Base-by-base conservation (phyloP, 2,329 filamentous ascomycete genomes). In the Polytolypa hystricis region DNA sequence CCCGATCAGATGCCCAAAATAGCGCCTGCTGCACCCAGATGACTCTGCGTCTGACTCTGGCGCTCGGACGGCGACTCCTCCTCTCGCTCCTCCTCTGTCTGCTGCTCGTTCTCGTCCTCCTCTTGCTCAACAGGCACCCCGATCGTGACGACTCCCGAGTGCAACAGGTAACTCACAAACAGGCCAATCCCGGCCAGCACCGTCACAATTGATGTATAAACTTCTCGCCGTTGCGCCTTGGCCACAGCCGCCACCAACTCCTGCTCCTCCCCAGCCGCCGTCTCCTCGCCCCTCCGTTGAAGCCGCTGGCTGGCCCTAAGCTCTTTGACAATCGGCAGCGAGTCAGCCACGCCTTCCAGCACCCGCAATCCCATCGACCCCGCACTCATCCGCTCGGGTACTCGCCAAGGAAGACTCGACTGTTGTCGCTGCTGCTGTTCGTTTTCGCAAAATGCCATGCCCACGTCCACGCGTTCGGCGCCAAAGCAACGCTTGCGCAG, bases 401-500 rank as follows among this genome's bases (percentile, higher is more conserved):
- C 45, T 16, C 49, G 52, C 60, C 60, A 64, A 4, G 60, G 58
- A 17, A 64, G 46, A 11, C 32, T 26, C 8, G 33, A 19, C 53
- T 44, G 3, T 47, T 38, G 10, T 52, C 35, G 11, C 46, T 41
- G 15, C 52, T 42, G 8, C 43, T 34, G 17, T 16, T 15, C 10
- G 4, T 15, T n/a, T 2, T 30, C 37, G 4, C 32, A 23, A 4
- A 43, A 34, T 8, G 40, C 23, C 7, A 39, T 30, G 5, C 9
- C 26, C 2, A 37, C 32, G n/a, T 42, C 42, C 21, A 42, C 30
- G 3, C 18, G 31, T 6, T 14, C 37, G 3, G 40, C 42, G 3
- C 64, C 65, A 42, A 64, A 68, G 29, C 60, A 58, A 20, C 47
- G 43, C 4, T 43, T 39, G 18, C 55, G 49, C 45, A 67, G 47